These are phyloP conservation scores for Zasmidium citrigriseum DNA, from an alignment of 2,329 filamentous ascomycete genomes.

Conservation along the genomic window DNA sequence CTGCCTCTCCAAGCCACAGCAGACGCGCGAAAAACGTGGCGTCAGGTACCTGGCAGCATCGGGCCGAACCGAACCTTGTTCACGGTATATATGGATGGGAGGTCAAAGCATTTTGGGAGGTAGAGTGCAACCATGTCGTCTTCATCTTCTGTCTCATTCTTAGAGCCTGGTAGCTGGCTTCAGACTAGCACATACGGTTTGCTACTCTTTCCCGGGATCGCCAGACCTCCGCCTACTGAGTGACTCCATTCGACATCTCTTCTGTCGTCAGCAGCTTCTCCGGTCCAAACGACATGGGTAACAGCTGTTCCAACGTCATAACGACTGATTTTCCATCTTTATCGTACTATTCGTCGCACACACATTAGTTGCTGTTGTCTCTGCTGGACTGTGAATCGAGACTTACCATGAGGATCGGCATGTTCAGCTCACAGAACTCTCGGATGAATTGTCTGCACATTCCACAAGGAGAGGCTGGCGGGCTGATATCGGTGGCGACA, in stretches of 20 bases:
- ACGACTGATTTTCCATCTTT: constrained; percentile 73
- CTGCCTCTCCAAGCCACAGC: neutral
- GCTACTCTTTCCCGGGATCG: neutral
- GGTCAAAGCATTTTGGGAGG: no score
- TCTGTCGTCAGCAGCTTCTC: constrained; percentile 43
- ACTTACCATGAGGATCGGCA: constrained; percentile 75
- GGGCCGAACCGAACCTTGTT: neutral
- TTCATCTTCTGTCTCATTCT: no score
- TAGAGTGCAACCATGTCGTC: no score
- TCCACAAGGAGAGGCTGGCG: constrained; percentile 68
- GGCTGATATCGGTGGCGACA: constrained; percentile 72
- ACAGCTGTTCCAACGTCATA: constrained; percentile 64
- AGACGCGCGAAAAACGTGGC: neutral
- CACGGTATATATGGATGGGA: neutral
- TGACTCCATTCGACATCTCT: constrained; percentile 19
- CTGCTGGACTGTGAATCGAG: no score
- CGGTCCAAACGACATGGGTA: constrained; percentile 58
- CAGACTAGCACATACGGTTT: no score
- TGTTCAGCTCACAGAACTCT: constrained; percentile 51
- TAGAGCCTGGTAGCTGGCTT: no score
- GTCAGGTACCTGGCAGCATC: neutral
- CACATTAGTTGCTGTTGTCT: no score
- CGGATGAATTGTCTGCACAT: constrained; percentile 85
- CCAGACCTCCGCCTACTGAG: constrained; percentile 13
- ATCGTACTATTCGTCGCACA: constrained; percentile 60